A percentile compares a stretch with the other conserved stretches of the same genome.
These are phyloP conservation scores for Macrophomina phaseolina DNA, from an alignment of 2,329 filamentous ascomycete genomes.

Conservation along the genomic window DNA sequence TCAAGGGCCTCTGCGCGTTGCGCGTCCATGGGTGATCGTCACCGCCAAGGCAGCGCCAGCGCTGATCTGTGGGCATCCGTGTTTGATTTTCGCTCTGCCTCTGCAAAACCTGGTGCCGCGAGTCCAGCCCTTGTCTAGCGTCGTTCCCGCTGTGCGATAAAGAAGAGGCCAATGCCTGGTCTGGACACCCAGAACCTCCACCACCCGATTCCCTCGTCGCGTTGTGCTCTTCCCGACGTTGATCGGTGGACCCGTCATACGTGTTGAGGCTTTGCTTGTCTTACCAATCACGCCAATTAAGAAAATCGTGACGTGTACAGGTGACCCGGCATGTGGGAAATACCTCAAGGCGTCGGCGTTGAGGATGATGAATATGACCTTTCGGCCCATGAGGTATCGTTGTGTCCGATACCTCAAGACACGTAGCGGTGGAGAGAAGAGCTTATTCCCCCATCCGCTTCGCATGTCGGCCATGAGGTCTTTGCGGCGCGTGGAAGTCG, in stretches of 20 bases:
- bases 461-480: too few relatives aligned
- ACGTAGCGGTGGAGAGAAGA: too few relatives aligned
- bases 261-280: background rate
- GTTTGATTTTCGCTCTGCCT: constrained; percentile 11
- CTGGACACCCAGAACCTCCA: background rate
- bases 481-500: background rate
- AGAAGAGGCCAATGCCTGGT: background rate
- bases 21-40: constrained; percentile 20
- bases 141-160: background rate
- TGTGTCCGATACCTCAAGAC: too few relatives aligned
- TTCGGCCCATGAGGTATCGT: too few relatives aligned
- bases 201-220: background rate
- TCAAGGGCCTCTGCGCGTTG: constrained; percentile 5
- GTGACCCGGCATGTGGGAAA: background rate
- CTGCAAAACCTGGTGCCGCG: background rate
- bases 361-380: background rate
- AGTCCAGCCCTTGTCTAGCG: background rate
- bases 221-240: background rate
- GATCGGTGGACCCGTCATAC: background rate
- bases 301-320: background rate
- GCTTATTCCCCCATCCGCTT: too few relatives aligned
- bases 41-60: constrained; percentile 3
- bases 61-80: constrained; percentile 13
- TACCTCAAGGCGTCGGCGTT: background rate
- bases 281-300: background rate